Conservation (phyloP, 179 eudicot species). For the Patellifolia procumbens region DNA sequence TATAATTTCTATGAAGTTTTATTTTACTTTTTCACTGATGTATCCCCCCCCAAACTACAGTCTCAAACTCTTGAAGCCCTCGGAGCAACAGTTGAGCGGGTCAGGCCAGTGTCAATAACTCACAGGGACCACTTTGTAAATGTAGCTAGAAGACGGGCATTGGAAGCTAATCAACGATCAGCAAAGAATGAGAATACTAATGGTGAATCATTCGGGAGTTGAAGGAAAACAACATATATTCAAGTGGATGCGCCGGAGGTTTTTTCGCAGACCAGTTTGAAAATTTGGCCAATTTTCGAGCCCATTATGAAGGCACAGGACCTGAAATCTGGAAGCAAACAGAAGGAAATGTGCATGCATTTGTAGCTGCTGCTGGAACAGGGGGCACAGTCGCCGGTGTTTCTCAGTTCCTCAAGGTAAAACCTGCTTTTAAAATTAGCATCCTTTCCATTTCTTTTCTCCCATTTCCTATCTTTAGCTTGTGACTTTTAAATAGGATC, state of each 20-base stretch:
- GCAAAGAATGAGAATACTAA: slow-evolving; percentile 34
- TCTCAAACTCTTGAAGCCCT: slow-evolving; percentile 94
- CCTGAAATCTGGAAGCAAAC: slow-evolving; percentile 97
- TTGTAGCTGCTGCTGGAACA: slow-evolving; percentile 94
- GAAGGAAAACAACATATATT: slow-evolving; percentile 35
- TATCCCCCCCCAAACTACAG: slow-evolving; percentile 33
- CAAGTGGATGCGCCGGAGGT: slow-evolving; percentile 73
- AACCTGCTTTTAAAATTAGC: not conserved
- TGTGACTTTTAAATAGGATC: no score
- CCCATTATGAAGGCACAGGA: slow-evolving; percentile 92
- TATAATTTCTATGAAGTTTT: not conserved
- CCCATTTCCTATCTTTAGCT: no score
- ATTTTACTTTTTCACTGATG: slow-evolving; percentile 13
- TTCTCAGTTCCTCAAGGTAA: slow-evolving; percentile 80
- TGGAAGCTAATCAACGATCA: slow-evolving; percentile 74
- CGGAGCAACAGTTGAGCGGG: slow-evolving; percentile 93
- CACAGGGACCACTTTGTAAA: slow-evolving; percentile 92
- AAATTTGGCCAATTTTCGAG: slow-evolving; percentile 83
- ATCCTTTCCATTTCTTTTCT: no score
- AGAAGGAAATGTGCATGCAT: slow-evolving; percentile 73
- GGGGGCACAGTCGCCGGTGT: slow-evolving; percentile 93
- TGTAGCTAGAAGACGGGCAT: slow-evolving; percentile 85
- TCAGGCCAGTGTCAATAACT: slow-evolving; percentile 96
- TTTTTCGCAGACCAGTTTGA: slow-evolving; percentile 97
- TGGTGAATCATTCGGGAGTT: slow-evolving; percentile 34